Conservation (phyloP, 768 basidiomycete species). For the Psilocybe cubensis region DNA sequence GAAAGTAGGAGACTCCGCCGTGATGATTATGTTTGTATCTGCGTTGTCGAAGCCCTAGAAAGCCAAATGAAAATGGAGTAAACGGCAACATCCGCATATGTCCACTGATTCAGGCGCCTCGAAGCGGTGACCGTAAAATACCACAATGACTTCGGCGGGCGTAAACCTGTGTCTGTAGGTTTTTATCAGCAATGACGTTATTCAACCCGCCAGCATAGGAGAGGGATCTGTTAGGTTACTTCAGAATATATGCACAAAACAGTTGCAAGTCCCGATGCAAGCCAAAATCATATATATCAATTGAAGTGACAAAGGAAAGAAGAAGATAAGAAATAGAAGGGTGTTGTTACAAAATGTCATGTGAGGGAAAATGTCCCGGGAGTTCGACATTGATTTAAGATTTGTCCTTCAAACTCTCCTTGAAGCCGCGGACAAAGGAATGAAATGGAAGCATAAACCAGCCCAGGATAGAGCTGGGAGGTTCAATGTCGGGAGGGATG, state of each 20-base stretch:
- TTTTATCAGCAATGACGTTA: neutral
- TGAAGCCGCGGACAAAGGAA: constrained; percentile 70
- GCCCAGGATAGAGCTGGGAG: constrained; percentile 47
- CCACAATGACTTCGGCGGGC: no score
- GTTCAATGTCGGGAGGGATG: constrained; percentile 43
- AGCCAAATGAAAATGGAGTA: constrained; percentile 14
- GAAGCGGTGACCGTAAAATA: constrained; percentile 1
- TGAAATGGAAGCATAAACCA: constrained; percentile 68
- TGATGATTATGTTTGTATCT: neutral
- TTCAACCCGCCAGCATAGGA: constrained; percentile 6
- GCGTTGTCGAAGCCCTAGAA: constrained; percentile 12
- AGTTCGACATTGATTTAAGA: constrained; percentile 17
- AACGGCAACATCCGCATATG: constrained; percentile 14
- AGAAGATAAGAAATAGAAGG: constrained; percentile 7
- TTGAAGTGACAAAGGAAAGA: constrained; percentile 9
- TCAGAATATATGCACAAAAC: neutral
- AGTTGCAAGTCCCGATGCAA: neutral
- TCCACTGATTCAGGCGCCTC: neutral
- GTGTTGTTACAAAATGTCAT: constrained; percentile 15
- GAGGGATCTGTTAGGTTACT: neutral
- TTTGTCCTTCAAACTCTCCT: constrained; percentile 52
- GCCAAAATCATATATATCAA: constrained; percentile 2
- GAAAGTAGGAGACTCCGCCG: neutral
- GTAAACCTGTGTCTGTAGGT: neutral
- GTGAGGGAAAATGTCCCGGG: constrained; percentile 6